Percentiles rank a stretch among this genome's conserved stretches.
Conservation (phyloP, 164 flowering plant species). For the Tinospora cordifolia region DNA sequence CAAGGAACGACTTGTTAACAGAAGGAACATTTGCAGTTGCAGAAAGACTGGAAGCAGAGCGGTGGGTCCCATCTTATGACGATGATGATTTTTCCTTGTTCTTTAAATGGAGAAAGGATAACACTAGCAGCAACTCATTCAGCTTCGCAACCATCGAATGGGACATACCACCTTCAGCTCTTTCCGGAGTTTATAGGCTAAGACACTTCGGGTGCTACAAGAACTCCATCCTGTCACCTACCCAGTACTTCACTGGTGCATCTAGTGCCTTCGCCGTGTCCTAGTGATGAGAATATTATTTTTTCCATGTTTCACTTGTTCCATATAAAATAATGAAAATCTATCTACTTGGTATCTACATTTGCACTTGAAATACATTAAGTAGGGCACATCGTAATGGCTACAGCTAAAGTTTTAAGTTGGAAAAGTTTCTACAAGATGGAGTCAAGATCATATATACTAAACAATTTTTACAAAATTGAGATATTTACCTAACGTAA, state of each 20-base stretch:
- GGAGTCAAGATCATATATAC: no score
- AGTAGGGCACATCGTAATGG: no score
- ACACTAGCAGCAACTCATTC: conserved; percentile 6
- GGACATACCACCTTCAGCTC: conserved; percentile 45
- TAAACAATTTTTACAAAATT: conserved; percentile 10
- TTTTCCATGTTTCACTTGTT: no score
- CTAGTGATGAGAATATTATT: no score
- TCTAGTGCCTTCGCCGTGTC: conserved; percentile 49
- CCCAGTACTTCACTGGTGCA: conserved; percentile 44
- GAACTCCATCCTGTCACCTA: conserved; percentile 21
- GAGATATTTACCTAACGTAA: background rate
- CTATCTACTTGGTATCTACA: no score
- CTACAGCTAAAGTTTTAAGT: no score
- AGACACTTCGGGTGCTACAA: conserved; percentile 52
- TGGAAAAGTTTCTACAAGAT: no score
- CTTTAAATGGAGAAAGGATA: conserved; percentile 39
- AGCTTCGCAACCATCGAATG: conserved; percentile 48
- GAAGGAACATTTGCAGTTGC: conserved; percentile 66
- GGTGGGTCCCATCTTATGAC: conserved; percentile 45
- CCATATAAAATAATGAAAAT: no score
- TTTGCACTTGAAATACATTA: no score
- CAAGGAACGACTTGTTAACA: conserved; percentile 49
- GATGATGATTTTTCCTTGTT: conserved; percentile 48
- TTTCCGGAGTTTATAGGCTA: conserved; percentile 41
- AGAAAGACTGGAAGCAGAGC: conserved; percentile 33